Evolutionary conservation across 306 rosid species (phyloP).

Genomic region (Acacia acuminata): DNA sequence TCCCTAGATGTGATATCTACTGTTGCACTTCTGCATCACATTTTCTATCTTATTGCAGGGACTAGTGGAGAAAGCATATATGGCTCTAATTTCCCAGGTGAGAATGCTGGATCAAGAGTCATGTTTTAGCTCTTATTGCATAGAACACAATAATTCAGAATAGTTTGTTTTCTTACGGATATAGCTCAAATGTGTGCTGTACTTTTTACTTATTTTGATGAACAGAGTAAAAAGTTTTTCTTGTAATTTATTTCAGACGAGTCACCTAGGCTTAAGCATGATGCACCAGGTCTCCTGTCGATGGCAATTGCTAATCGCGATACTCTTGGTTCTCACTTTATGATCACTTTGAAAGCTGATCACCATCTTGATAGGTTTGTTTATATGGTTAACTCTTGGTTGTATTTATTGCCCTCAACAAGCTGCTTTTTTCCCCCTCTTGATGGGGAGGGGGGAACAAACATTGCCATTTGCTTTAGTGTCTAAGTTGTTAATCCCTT

Average conservation of each 20-base stretch:
- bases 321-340: slow-evolving; percentile 84
- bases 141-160: background rate
- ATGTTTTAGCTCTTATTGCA: background rate
- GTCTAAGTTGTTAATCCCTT: slow-evolving; percentile 10
- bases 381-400: background rate
- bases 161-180: background rate
- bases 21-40: background rate
- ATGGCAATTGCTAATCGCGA: slow-evolving; percentile 84
- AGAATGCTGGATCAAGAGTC: slow-evolving; percentile 22
- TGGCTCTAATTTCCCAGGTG: slow-evolving; percentile 86
- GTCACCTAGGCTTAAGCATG: slow-evolving; percentile 76
- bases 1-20: background rate
- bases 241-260: slow-evolving; percentile 63
- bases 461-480: background rate
- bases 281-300: slow-evolving; percentile 73
- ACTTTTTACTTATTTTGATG: background rate
- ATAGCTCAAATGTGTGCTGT: background rate
- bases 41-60: slow-evolving; percentile 53
- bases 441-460: background rate
- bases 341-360: slow-evolving; percentile 77
- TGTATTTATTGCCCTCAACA: background rate
- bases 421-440: background rate
- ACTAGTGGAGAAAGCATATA: slow-evolving; percentile 97
- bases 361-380: slow-evolving; percentile 82
- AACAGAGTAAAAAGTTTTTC: background rate